A percentile compares a stretch with the other conserved stretches of the same genome.
Evolutionary conservation across 805 yeast genomes (phyloP).

Genomic region (Diddensiella santjacobensis): DNA sequence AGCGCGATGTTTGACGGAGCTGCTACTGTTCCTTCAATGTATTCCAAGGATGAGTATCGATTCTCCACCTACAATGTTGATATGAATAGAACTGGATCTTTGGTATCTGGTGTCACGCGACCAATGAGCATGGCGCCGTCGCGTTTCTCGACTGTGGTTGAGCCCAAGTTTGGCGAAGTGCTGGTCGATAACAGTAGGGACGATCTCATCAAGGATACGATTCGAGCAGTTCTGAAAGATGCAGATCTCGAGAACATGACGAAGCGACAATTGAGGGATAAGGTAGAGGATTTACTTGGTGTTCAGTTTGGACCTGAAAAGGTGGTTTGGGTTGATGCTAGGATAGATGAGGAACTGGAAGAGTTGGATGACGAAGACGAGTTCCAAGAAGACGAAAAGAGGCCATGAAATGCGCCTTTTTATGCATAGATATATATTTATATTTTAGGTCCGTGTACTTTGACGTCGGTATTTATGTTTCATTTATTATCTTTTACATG

Average conservation of each 20-base stretch:
- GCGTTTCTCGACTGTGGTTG: conserved; percentile 17
- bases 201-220: conserved; percentile 30
- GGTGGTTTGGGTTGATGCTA: conserved; percentile 30
- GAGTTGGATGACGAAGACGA: conserved; percentile 2
- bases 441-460: too few relatives aligned
- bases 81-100: conserved; percentile 12
- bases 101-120: conserved; percentile 14
- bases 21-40: conserved; percentile 15
- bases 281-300: conserved; percentile 36
- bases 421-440: too few relatives aligned
- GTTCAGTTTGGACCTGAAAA: conserved; percentile 31
- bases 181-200: conserved; percentile 19
- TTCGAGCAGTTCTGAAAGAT: conserved; percentile 30
- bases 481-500: too few relatives aligned
- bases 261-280: conserved; percentile 33
- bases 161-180: conserved; percentile 13
- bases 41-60: conserved; percentile 12
- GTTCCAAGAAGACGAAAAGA: neutral
- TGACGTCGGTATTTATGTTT: too few relatives aligned
- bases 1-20: conserved; percentile 10
- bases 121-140: conserved; percentile 6
- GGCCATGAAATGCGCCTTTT: too few relatives aligned
- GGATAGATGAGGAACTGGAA: conserved; percentile 36
- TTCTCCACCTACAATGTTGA: conserved; percentile 19
- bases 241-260: conserved; percentile 37